These are phyloP conservation scores for Dimargaris cristalligena DNA, from an alignment of 192 early-diverging fungal species.

Conservation along the genomic window DNA sequence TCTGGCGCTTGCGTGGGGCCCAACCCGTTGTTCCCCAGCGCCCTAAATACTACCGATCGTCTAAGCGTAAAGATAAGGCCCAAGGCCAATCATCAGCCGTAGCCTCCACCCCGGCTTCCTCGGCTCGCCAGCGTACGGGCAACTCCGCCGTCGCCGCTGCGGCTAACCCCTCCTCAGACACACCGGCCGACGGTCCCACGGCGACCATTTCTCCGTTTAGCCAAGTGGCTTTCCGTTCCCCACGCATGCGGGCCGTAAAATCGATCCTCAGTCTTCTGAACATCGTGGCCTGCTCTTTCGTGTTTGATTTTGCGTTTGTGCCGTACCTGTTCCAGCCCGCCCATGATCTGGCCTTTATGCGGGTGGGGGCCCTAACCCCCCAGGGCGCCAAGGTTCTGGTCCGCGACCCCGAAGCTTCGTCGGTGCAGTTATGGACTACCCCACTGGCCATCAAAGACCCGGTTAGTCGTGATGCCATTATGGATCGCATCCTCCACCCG, in stretches of 20 bases:
- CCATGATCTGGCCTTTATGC: slow-evolving; percentile 18
- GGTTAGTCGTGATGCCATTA: slow-evolving; percentile 20
- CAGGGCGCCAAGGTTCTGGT: slow-evolving; percentile 22
- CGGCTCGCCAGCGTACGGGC: neutral
- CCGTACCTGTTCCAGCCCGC: slow-evolving; percentile 17
- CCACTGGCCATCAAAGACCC: neutral
- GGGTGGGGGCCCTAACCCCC: slow-evolving; percentile 24
- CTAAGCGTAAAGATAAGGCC: neutral
- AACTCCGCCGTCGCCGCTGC: neutral
- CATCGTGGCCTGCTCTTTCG: slow-evolving; percentile 20
- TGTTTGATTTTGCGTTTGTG: slow-evolving; percentile 27
- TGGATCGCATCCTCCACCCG: slow-evolving; percentile 12
- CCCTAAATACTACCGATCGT: neutral
- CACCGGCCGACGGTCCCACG: neutral
- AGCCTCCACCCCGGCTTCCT: neutral
- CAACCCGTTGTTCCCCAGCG: too few species aligned
- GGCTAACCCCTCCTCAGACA: neutral
- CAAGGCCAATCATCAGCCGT: too few species aligned
- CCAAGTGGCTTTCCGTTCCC: neutral
- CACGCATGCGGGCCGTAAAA: neutral
- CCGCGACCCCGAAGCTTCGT: slow-evolving; percentile 18
- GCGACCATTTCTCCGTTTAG: neutral
- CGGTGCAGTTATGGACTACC: slow-evolving; percentile 17
- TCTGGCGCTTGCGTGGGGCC: too few species aligned
- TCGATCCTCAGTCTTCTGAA: slow-evolving; percentile 11